Percentiles rank a stretch among this genome's conserved stretches.
Evolutionary conservation across 352 stramenopile species (phyloP).

Genomic region (Phytophthora pisi): DNA sequence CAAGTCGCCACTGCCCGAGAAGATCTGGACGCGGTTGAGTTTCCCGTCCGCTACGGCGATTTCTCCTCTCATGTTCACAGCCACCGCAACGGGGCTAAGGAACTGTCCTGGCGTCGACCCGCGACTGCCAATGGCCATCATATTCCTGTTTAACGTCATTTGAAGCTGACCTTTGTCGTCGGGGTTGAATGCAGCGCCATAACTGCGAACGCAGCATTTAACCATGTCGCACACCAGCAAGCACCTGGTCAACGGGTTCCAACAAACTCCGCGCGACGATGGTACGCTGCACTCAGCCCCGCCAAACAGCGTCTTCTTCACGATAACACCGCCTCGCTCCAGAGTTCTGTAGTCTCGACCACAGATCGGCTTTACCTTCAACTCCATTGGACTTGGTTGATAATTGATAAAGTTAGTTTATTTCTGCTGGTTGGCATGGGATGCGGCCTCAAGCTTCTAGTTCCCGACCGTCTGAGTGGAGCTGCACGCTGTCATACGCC

Average conservation of each 20-base stretch:
- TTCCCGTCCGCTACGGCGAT: constrained; percentile 66
- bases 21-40: constrained; percentile 61
- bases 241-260: constrained; percentile 54
- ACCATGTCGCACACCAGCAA: constrained; percentile 54
- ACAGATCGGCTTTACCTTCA: constrained; percentile 42
- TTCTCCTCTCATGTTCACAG: constrained; percentile 55
- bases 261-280: constrained; percentile 47
- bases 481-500: constrained; percentile 29
- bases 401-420: constrained; percentile 14
- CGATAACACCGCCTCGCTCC: constrained; percentile 7
- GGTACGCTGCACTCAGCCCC: constrained; percentile 11
- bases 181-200: constrained; percentile 28
- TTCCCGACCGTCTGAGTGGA: constrained; percentile 32
- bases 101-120: constrained; percentile 57
- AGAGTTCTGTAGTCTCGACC: constrained; percentile 37
- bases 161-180: constrained; percentile 20
- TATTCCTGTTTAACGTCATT: constrained; percentile 20
- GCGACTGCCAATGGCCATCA: constrained; percentile 35
- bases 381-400: constrained; percentile 25
- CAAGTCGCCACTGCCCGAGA: constrained; percentile 53
- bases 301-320: constrained; percentile 24
- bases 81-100: constrained; percentile 49
- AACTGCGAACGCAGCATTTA: constrained; percentile 43
- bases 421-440: constrained; percentile 1
- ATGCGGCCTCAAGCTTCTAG: constrained; percentile 6